phyloP scores from a whole-genome alignment of 2,329 filamentous ascomycete species.

The Dothistroma pini region DNA sequence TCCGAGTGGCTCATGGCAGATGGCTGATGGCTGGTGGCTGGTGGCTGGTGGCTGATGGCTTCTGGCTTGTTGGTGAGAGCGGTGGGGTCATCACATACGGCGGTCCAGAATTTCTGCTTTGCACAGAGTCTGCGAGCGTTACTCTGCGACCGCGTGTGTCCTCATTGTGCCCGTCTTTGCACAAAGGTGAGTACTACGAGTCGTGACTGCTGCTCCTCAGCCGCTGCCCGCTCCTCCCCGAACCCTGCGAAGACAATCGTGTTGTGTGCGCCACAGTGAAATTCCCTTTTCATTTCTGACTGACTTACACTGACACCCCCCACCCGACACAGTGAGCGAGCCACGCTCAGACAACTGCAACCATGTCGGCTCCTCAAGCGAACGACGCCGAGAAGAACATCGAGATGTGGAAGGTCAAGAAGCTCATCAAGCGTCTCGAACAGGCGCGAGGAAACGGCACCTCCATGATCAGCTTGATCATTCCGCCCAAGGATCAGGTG shows the following conservation, averaged over 20 bases:
- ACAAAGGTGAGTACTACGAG: slow-evolving; percentile 2
- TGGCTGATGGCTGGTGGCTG: not conserved
- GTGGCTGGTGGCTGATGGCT: not conserved
- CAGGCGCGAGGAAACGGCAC: slow-evolving; percentile 97
- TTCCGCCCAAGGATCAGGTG: slow-evolving; percentile 97
- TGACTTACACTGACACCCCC: slow-evolving; percentile 9
- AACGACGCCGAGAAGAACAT: slow-evolving; percentile 99
- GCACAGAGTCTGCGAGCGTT: slow-evolving; percentile 1
- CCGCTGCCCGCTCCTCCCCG: not conserved
- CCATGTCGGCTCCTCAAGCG: slow-evolving; percentile 80
- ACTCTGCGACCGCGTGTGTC: not conserved
- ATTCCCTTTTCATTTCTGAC: slow-evolving; percentile 3
- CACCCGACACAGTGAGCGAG: slow-evolving; percentile 15
- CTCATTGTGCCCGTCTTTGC: not conserved
- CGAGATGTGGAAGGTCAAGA: slow-evolving; percentile 97
- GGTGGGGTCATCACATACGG: not conserved
- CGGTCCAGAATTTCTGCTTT: not conserved
- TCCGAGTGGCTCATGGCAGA: too few species aligned
- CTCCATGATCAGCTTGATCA: slow-evolving; percentile 99
- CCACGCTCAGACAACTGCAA: slow-evolving; percentile 41
- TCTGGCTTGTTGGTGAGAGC: not conserved
- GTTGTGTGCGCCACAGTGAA: slow-evolving; percentile 6
- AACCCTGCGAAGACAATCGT: not conserved
- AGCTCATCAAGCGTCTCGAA: slow-evolving; percentile 98
- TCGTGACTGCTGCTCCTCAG: not conserved